Percentiles rank a stretch among this genome's conserved stretches.
phyloP scores from a whole-genome alignment of 2,329 filamentous ascomycete species.

The Sporothrix pallida region DNA sequence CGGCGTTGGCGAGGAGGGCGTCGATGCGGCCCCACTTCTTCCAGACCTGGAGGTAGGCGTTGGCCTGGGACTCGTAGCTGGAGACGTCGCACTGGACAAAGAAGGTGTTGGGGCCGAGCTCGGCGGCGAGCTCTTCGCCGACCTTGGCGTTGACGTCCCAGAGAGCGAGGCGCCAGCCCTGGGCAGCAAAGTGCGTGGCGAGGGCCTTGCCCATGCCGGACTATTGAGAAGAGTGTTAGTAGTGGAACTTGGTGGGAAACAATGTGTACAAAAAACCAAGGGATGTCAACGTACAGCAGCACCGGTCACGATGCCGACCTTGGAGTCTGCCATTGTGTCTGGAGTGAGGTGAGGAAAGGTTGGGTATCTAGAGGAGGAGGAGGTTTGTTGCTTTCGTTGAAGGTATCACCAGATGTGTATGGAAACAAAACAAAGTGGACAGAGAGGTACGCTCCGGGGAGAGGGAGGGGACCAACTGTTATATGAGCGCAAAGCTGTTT shows the following conservation, averaged over 20 bases:
- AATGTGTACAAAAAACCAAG: not conserved
- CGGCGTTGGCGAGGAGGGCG: constrained; percentile 57
- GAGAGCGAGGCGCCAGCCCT: constrained; percentile 31
- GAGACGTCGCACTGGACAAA: constrained; percentile 55
- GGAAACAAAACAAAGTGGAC: not conserved
- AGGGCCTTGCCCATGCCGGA: constrained; percentile 35
- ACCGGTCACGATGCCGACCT: constrained; percentile 36
- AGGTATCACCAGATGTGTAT: not conserved
- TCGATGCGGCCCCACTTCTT: constrained; percentile 54
- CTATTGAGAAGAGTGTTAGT: not conserved
- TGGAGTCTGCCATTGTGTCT: constrained; percentile 23
- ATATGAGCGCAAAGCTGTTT: not conserved
- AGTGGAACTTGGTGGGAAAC: not conserved
- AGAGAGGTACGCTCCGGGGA: not conserved
- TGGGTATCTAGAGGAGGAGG: not conserved
- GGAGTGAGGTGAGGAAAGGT: not conserved
- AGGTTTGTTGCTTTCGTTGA: not conserved
- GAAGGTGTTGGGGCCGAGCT: constrained; percentile 40
- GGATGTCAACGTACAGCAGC: constrained; percentile 29
- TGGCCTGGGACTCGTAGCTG: constrained; percentile 53
- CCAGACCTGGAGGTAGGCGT: constrained; percentile 52
- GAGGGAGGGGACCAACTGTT: not conserved
- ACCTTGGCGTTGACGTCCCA: constrained; percentile 32
- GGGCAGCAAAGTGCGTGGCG: constrained; percentile 45
- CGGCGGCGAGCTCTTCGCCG: constrained; percentile 29